Percentiles rank a stretch among this genome's conserved stretches.
Evolutionary conservation across 2,329 filamentous ascomycete genomes (phyloP).

Genomic region (Botrytis paeoniae): DNA sequence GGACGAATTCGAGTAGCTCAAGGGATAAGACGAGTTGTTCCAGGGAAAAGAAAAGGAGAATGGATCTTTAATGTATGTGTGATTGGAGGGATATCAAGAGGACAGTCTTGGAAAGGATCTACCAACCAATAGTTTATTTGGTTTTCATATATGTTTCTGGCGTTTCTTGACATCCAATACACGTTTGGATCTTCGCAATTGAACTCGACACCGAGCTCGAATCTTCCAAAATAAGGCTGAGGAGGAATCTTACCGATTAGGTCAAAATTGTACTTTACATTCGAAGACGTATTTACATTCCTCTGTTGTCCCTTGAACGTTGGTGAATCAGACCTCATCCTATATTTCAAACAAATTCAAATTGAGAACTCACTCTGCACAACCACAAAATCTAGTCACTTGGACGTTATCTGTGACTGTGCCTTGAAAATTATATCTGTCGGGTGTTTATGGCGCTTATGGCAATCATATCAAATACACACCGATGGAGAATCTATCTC

Average conservation of each 20-base stretch:
- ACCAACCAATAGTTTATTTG: not conserved
- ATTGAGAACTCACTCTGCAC: not conserved
- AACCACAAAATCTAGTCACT: not conserved
- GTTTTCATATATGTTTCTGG: not conserved
- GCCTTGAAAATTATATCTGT: not conserved
- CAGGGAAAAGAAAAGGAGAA: constrained; percentile 2
- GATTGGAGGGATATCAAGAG: not conserved
- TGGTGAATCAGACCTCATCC: not conserved
- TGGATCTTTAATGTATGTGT: not conserved
- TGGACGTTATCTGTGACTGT: not conserved
- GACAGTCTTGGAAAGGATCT: not conserved
- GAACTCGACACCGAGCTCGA: not conserved
- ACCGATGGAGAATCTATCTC: too few relatives aligned
- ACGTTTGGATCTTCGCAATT: not conserved
- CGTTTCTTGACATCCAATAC: not conserved
- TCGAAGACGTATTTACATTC: not conserved
- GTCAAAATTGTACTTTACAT: not conserved
- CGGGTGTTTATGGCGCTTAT: not conserved
- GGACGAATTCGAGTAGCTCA: constrained; percentile 10
- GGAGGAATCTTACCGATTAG: not conserved
- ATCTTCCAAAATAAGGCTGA: not conserved
- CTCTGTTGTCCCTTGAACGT: not conserved
- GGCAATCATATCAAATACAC: not conserved
- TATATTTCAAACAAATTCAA: not conserved
- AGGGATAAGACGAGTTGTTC: constrained; percentile 3